Conservation (phyloP, 1,284 basidiomycete species). For the Moesziomyces parantarcticus region DNA sequence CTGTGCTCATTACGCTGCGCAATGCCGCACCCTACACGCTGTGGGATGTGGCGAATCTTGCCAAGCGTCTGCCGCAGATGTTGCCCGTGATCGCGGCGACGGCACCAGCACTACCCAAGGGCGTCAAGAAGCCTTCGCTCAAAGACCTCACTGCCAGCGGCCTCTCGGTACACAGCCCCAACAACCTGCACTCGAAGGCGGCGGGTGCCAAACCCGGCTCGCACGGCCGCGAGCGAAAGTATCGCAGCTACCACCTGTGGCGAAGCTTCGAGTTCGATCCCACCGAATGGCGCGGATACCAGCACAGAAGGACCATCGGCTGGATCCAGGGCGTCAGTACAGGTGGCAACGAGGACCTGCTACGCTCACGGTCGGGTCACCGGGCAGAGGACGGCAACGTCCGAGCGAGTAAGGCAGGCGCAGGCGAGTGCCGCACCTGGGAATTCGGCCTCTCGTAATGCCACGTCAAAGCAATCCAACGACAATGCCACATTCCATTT, state of each 20-base stretch:
- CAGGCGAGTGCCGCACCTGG: slow-evolving; percentile 62
- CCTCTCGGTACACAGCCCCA: slow-evolving; percentile 29
- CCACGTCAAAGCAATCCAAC: background rate
- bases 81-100: slow-evolving; percentile 73
- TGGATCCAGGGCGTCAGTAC: slow-evolving; percentile 68
- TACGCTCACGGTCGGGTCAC: slow-evolving; percentile 22
- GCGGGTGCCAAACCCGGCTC: slow-evolving; percentile 33
- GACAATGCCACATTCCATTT: no score
- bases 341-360: slow-evolving; percentile 55
- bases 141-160: slow-evolving; percentile 34
- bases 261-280: slow-evolving; percentile 86
- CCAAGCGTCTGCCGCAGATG: slow-evolving; percentile 58
- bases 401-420: slow-evolving; percentile 47
- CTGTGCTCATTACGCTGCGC: slow-evolving; percentile 86
- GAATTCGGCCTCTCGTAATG: slow-evolving; percentile 50
- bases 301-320: slow-evolving; percentile 91
- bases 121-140: slow-evolving; percentile 41
- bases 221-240: slow-evolving; percentile 73
- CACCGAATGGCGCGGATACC: slow-evolving; percentile 81
- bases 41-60: slow-evolving; percentile 74
- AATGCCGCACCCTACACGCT: slow-evolving; percentile 87
- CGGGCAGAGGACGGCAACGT: slow-evolving; percentile 3
- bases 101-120: slow-evolving; percentile 57
- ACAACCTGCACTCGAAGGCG: slow-evolving; percentile 33
- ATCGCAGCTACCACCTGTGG: slow-evolving; percentile 75